Evolutionary conservation across 2,329 filamentous ascomycete genomes (phyloP).

Genomic region (Fusarium robinianum): DNA sequence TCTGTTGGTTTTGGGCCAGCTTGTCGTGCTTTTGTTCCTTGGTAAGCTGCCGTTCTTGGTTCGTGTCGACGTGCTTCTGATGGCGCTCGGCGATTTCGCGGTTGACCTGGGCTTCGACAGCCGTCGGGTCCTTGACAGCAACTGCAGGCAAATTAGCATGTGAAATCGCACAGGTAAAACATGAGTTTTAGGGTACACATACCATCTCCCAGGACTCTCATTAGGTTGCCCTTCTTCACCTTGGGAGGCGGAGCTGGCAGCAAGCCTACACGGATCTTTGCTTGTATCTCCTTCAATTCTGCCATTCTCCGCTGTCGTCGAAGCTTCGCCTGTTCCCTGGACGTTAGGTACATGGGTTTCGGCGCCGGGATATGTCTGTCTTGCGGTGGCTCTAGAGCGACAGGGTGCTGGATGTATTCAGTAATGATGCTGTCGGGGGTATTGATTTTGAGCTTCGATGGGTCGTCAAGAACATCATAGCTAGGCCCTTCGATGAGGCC

Average conservation of each 20-base stretch:
- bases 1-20: conserved; percentile 77
- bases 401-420: conserved; percentile 88
- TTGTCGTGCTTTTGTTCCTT: conserved; percentile 89
- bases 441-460: conserved; percentile 71
- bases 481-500: conserved; percentile 74
- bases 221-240: conserved; percentile 96
- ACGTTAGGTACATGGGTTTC: conserved; percentile 91
- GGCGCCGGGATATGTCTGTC: conserved; percentile 77
- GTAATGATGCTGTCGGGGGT: conserved; percentile 87
- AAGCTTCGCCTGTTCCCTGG: conserved; percentile 88
- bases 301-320: conserved; percentile 89
- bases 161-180: not conserved
- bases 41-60: conserved; percentile 84
- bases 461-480: conserved; percentile 72
- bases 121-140: conserved; percentile 92
- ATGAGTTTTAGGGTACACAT: conserved; percentile 46
- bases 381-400: conserved; percentile 87
- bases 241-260: conserved; percentile 91
- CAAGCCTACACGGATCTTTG: conserved; percentile 89
- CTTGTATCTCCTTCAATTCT: conserved; percentile 93
- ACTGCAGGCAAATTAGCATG: conserved; percentile 38
- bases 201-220: conserved; percentile 88
- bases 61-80: conserved; percentile 74
- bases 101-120: conserved; percentile 93
- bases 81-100: conserved; percentile 87